Evolutionary conservation across 106 monocot genomes (phyloP).

Genomic region (Alisma plantagoaquatica): DNA sequence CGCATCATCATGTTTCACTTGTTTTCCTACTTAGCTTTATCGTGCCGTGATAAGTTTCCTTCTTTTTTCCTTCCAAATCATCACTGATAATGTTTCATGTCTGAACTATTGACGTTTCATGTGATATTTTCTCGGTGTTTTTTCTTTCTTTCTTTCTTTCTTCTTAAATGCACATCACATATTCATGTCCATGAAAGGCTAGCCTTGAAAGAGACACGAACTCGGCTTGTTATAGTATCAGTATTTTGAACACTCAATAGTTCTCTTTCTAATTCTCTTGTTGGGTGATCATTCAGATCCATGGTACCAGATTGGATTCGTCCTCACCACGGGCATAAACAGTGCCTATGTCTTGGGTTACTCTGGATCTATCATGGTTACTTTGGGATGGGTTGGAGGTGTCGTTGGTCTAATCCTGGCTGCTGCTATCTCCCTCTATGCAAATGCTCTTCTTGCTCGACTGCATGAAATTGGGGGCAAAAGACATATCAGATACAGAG

Average conservation of each 20-base stretch:
- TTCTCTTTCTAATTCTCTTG: neutral
- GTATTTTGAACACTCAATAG: neutral
- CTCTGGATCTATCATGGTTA: constrained; percentile 84
- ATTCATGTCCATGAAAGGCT: neutral
- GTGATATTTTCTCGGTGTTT: neutral
- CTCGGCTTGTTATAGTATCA: too few species aligned
- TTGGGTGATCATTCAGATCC: constrained; percentile 46
- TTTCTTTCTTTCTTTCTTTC: neutral
- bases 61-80: too few species aligned
- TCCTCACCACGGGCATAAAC: constrained; percentile 80
- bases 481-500: constrained; percentile 93
- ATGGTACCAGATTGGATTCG: constrained; percentile 91
- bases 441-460: constrained; percentile 70
- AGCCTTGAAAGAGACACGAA: too few species aligned
- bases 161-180: neutral
- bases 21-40: too few species aligned
- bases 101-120: neutral
- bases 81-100: neutral
- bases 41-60: too few species aligned
- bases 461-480: constrained; percentile 90
- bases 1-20: too few species aligned
- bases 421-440: constrained; percentile 82
- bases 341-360: constrained; percentile 96
- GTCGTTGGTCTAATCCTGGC: constrained; percentile 70
- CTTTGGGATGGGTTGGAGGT: constrained; percentile 81